Conservation (phyloP, 495 filamentous ascomycete genomes). For the Xylaria castorea region DNA sequence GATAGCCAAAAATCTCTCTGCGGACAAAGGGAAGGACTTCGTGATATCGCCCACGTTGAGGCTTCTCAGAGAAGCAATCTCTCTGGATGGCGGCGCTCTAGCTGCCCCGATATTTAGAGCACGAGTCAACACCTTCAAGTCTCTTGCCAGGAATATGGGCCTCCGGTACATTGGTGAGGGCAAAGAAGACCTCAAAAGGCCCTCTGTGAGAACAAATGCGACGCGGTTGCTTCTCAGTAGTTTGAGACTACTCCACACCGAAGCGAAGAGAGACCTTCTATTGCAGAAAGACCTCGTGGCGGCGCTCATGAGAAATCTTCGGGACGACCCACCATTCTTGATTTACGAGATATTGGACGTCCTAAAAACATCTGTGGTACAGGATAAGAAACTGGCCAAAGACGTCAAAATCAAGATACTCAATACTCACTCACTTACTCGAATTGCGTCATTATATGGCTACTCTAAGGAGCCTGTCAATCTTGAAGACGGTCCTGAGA, state of each 20-base stretch:
- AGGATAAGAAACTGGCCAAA: conserved; percentile 71
- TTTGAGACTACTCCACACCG: conserved; percentile 70
- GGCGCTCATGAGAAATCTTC: conserved; percentile 71
- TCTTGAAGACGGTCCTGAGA: conserved; percentile 30
- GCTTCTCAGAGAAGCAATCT: conserved; percentile 77
- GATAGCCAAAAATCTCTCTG: conserved; percentile 72
- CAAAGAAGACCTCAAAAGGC: conserved; percentile 61
- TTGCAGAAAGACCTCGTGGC: conserved; percentile 72
- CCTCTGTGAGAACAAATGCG: conserved; percentile 78
- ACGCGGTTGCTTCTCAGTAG: conserved; percentile 76
- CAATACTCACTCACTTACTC: conserved; percentile 70
- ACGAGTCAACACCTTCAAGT: conserved; percentile 74
- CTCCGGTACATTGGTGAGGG: conserved; percentile 59
- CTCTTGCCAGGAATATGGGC: conserved; percentile 67
- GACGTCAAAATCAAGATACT: conserved; percentile 76
- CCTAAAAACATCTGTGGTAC: conserved; percentile 69
- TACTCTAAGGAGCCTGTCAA: conserved; percentile 53
- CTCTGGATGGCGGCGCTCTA: conserved; percentile 80
- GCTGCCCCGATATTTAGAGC: conserved; percentile 73
- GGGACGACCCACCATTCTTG: conserved; percentile 74
- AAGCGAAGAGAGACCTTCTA: conserved; percentile 77
- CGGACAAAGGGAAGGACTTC: conserved; percentile 78
- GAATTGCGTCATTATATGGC: conserved; percentile 74
- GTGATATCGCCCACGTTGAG: conserved; percentile 83
- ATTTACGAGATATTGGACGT: conserved; percentile 70